Evolutionary conservation across 1,284 basidiomycete genomes (phyloP).

Genomic region (Cronartium quercuum): DNA sequence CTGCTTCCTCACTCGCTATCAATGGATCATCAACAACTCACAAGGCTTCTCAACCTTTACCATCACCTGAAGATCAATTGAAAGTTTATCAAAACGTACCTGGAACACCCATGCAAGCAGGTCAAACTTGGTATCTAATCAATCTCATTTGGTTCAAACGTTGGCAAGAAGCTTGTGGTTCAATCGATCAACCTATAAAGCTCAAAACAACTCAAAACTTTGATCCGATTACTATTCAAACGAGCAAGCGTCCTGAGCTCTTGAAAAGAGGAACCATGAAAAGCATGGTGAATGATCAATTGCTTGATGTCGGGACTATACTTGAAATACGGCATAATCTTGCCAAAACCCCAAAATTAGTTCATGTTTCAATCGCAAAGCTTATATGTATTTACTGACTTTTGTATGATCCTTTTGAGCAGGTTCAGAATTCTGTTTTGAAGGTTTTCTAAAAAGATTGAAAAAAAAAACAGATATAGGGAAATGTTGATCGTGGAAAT

Average conservation of each 20-base stretch:
- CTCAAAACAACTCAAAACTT: not conserved
- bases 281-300: no score
- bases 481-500: no score
- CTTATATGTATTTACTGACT: no score
- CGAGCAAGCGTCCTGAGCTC: not conserved
- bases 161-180: constrained; percentile 1
- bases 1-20: not conserved
- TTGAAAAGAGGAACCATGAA: no score
- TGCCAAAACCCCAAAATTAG: no score
- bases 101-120: not conserved
- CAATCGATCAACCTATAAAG: not conserved
- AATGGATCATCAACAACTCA: not conserved
- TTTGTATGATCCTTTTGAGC: no score
- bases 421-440: no score
- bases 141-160: constrained; percentile 12
- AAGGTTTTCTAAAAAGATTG: no score
- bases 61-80: constrained; percentile 9
- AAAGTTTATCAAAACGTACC: not conserved
- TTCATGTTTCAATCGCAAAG: not conserved
- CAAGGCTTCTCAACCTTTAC: not conserved
- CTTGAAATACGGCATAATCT: no score
- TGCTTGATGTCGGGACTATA: not conserved
- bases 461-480: no score
- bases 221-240: constrained; percentile 14
- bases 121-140: constrained; percentile 35